Evolutionary conservation across 441 rosid genomes (phyloP).

Genomic region (Erodium trifolium): DNA sequence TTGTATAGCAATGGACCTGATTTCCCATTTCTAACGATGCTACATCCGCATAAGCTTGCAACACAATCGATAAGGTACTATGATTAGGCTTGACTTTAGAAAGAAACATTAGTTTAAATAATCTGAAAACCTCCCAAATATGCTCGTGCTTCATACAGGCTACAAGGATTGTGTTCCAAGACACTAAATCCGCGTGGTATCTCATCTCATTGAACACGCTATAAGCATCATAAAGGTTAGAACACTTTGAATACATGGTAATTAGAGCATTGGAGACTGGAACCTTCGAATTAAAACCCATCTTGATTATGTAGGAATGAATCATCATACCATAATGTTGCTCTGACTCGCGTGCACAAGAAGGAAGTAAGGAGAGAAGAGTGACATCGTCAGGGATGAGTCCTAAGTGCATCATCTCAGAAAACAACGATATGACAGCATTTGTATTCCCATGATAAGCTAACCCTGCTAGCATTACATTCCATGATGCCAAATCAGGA

Average conservation of each 20-base stretch:
- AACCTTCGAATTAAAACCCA: constrained; percentile 30
- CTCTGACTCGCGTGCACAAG: constrained; percentile 25
- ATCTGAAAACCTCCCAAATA: constrained; percentile 35
- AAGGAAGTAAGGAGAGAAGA: constrained; percentile 38
- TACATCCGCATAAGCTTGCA: constrained; percentile 36
- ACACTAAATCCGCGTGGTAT: constrained; percentile 30
- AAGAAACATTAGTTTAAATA: constrained; percentile 35
- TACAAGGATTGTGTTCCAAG: constrained; percentile 48
- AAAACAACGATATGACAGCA: constrained; percentile 30
- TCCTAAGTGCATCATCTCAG: constrained; percentile 29
- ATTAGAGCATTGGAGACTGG: constrained; percentile 42
- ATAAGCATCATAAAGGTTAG: constrained; percentile 30
- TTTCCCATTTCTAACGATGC: constrained; percentile 45
- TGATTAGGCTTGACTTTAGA: constrained; percentile 37
- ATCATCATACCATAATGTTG: constrained; percentile 39
- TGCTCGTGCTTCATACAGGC: constrained; percentile 45
- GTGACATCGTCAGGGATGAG: constrained; percentile 36
- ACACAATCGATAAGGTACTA: constrained; percentile 29
- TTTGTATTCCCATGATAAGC: constrained; percentile 31
- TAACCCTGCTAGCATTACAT: constrained; percentile 43
- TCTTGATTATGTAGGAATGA: constrained; percentile 39
- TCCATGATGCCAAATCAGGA: constrained; percentile 52
- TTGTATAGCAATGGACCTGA: constrained; percentile 39
- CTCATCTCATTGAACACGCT: constrained; percentile 35
- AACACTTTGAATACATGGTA: constrained; percentile 49